Percentiles rank a stretch among this genome's conserved stretches.
These are phyloP conservation scores for Moesziomyces sp. DNA, from an alignment of 1,284 basidiomycete genomes.

Conservation along the genomic window DNA sequence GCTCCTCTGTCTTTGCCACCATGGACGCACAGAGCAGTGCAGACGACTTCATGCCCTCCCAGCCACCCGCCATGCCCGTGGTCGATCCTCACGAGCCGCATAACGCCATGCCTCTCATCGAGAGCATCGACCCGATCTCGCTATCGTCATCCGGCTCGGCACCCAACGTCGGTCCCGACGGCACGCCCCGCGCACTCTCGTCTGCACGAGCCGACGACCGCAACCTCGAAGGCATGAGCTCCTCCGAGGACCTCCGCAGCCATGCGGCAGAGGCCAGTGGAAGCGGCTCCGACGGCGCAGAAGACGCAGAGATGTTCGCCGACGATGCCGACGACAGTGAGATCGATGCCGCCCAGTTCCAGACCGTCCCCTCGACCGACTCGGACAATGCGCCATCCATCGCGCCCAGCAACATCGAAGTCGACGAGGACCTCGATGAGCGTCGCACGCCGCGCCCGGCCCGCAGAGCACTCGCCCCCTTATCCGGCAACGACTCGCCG, in stretches of 20 bases:
- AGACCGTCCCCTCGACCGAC: conserved; percentile 17
- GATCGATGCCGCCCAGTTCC: conserved; percentile 25
- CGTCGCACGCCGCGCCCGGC: conserved; percentile 52
- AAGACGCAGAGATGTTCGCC: conserved; percentile 62
- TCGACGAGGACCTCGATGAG: conserved; percentile 47
- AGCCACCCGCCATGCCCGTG: conserved; percentile 33
- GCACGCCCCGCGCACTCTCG: conserved; percentile 35
- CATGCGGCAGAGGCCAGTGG: conserved; percentile 50
- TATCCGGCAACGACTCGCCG: conserved; percentile 31
- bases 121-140: conserved; percentile 41
- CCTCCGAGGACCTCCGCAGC: conserved; percentile 48
- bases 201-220: conserved; percentile 8
- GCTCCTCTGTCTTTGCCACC: conserved; percentile 34
- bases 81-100: conserved; percentile 25
- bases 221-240: conserved; percentile 34
- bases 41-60: conserved; percentile 36
- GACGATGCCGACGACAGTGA: conserved; percentile 57
- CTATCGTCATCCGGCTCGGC: conserved; percentile 22
- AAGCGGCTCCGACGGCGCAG: conserved; percentile 62
- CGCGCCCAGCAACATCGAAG: conserved; percentile 2
- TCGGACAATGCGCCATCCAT: conserved; percentile 18
- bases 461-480: conserved; percentile 46
- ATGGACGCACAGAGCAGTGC: conserved; percentile 41
- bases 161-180: conserved; percentile 24
- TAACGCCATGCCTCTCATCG: conserved; percentile 32